Conservation (phyloP, 331 rosid genomes). For the Pyracantha coccinea region DNA sequence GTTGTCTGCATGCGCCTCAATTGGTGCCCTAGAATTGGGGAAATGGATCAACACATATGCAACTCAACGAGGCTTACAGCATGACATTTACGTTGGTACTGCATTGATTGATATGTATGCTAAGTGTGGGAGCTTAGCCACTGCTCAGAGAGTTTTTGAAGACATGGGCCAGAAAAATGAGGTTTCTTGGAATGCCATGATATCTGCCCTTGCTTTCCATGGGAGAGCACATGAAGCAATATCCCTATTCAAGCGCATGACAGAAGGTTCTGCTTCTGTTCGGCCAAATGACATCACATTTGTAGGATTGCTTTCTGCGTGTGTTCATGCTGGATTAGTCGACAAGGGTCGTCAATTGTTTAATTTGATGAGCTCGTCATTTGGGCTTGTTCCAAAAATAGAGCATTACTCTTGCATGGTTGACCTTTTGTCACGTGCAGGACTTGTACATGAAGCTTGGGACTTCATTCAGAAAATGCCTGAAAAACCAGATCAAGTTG, state of each 20-base stretch:
- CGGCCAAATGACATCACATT: slow-evolving; percentile 78
- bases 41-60: slow-evolving; percentile 55
- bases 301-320: slow-evolving; percentile 83
- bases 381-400: slow-evolving; percentile 61
- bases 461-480: slow-evolving; percentile 75
- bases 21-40: slow-evolving; percentile 78
- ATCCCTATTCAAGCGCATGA: slow-evolving; percentile 57
- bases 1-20: slow-evolving; percentile 68
- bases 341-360: slow-evolving; percentile 63
- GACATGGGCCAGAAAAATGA: slow-evolving; percentile 73
- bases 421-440: slow-evolving; percentile 86
- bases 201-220: slow-evolving; percentile 87
- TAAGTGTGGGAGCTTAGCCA: slow-evolving; percentile 76
- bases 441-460: slow-evolving; percentile 76
- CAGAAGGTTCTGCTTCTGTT: slow-evolving; percentile 42
- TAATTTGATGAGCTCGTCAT: slow-evolving; percentile 56
- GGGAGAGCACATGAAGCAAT: slow-evolving; percentile 75
- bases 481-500: slow-evolving; percentile 71
- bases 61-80: slow-evolving; percentile 46
- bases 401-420: slow-evolving; percentile 94
- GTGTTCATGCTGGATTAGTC: slow-evolving; percentile 81
- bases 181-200: slow-evolving; percentile 95
- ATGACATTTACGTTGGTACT: slow-evolving; percentile 60
- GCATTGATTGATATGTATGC: slow-evolving; percentile 90
- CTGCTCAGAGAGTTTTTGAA: slow-evolving; percentile 60